Conservation (phyloP, 768 basidiomycete genomes). For the Trametes elegans region DNA sequence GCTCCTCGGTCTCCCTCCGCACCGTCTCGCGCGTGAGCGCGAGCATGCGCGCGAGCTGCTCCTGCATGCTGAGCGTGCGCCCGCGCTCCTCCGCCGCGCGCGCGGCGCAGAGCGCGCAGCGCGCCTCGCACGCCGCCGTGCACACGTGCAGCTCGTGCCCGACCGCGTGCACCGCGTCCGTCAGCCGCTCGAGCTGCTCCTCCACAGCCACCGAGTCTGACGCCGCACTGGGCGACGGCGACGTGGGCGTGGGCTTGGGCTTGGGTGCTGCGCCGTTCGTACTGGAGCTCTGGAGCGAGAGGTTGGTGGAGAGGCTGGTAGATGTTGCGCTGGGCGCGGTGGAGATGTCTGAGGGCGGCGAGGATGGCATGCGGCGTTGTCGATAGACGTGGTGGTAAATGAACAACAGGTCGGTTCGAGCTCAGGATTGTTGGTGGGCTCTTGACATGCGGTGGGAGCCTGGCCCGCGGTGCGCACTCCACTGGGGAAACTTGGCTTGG, state of each 20-base stretch:
- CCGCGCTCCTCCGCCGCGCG: not conserved
- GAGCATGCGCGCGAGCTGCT: constrained; percentile 9
- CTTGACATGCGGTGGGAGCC: too few species aligned
- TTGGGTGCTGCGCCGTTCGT: too few species aligned
- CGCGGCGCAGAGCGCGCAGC: not conserved
- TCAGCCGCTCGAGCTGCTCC: constrained; percentile 13
- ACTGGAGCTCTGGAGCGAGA: too few species aligned
- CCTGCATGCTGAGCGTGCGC: constrained; percentile 4
- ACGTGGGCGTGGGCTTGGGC: not conserved
- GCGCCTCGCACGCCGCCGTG: constrained; percentile 1
- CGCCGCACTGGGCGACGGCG: not conserved
- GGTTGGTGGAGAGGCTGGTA: too few species aligned
- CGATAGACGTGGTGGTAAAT: not conserved
- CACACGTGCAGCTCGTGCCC: constrained; percentile 1
- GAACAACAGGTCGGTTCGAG: not conserved
- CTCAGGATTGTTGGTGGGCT: too few species aligned
- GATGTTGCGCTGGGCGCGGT: too few species aligned
- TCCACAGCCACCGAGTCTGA: constrained; percentile 1
- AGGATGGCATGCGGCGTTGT: too few species aligned
- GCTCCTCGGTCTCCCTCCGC: not conserved
- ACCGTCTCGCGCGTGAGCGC: constrained; percentile 3
- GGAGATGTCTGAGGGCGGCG: not conserved
- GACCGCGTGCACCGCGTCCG: constrained; percentile 2
- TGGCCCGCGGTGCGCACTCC: too few species aligned
- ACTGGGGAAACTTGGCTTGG: too few species aligned